Percentiles rank a stretch among this genome's conserved stretches.
Evolutionary conservation across 768 basidiomycete genomes (phyloP).

Genomic region (Serpula lacrymans): DNA sequence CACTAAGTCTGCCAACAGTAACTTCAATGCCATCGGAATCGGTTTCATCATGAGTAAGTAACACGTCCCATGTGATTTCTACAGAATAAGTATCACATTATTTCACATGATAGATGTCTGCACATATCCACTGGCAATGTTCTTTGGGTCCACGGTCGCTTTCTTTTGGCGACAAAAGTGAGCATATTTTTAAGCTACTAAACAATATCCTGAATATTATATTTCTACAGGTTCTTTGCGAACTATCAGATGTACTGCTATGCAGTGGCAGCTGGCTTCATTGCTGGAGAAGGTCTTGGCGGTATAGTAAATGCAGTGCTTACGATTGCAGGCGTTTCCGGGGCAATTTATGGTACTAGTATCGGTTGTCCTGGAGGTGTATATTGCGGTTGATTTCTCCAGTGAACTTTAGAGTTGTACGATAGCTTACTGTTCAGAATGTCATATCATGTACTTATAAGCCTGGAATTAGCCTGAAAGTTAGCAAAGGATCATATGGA

Average conservation of each 20-base stretch:
- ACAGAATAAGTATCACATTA: too few species aligned
- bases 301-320: slow-evolving; percentile 31
- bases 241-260: slow-evolving; percentile 26
- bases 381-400: slow-evolving; percentile 27
- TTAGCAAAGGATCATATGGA: too few species aligned
- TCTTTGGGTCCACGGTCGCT: slow-evolving; percentile 20
- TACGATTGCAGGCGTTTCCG: slow-evolving; percentile 26
- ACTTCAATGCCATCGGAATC: slow-evolving; percentile 26
- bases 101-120: slow-evolving; percentile 12
- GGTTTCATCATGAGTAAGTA: slow-evolving; percentile 14
- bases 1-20: slow-evolving; percentile 7
- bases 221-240: slow-evolving; percentile 3
- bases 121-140: slow-evolving; percentile 22
- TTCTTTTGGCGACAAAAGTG: slow-evolving; percentile 17
- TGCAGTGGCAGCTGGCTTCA: slow-evolving; percentile 35
- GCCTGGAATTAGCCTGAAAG: too few species aligned
- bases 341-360: slow-evolving; percentile 22
- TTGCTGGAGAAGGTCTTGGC: slow-evolving; percentile 39
- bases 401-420: too few species aligned
- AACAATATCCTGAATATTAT: too few species aligned
- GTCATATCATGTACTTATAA: too few species aligned
- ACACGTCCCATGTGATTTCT: background rate
- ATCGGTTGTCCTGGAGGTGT: slow-evolving; percentile 25
- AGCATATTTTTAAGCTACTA: too few species aligned
- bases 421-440: too few species aligned